phyloP scores from a whole-genome alignment of 2,329 filamentous ascomycete species.

The Paecilomyces dactylethromorphus region DNA sequence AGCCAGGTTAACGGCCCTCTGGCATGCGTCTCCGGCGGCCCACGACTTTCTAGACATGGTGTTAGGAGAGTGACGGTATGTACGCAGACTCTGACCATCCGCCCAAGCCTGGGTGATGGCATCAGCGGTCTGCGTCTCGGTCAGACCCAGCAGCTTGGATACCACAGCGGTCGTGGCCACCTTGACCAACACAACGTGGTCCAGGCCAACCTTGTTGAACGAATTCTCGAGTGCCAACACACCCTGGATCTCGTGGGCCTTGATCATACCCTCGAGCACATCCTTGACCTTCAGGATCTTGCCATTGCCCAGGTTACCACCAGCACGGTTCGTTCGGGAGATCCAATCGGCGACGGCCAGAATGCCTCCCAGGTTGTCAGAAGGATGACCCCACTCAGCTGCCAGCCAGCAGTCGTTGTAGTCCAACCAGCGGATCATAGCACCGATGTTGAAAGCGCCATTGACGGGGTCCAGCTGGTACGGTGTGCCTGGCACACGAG shows the following conservation, averaged over 20 bases:
- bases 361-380: conserved; percentile 95
- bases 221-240: conserved; percentile 96
- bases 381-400: conserved; percentile 97
- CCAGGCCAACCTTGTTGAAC: conserved; percentile 96
- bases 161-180: conserved; percentile 91
- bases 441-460: conserved; percentile 96
- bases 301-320: conserved; percentile 62
- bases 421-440: conserved; percentile 98
- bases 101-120: conserved; percentile 97
- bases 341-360: conserved; percentile 96
- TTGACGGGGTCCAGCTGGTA: conserved; percentile 94
- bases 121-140: conserved; percentile 84
- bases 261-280: conserved; percentile 95
- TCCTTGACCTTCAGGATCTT: conserved; percentile 86
- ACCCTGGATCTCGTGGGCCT: conserved; percentile 98
- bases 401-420: conserved; percentile 99
- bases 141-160: conserved; percentile 87
- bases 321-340: conserved; percentile 85
- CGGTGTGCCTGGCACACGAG: conserved; percentile 82
- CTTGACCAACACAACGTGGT: conserved; percentile 98
- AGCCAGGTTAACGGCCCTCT: conserved; percentile 84
- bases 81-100: conserved; percentile 90
- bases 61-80: conserved; percentile 95
- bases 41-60: conserved; percentile 99
- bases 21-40: conserved; percentile 97